These are phyloP conservation scores for Picea abies DNA, from an alignment of 83 land plant species.

Conservation along the genomic window DNA sequence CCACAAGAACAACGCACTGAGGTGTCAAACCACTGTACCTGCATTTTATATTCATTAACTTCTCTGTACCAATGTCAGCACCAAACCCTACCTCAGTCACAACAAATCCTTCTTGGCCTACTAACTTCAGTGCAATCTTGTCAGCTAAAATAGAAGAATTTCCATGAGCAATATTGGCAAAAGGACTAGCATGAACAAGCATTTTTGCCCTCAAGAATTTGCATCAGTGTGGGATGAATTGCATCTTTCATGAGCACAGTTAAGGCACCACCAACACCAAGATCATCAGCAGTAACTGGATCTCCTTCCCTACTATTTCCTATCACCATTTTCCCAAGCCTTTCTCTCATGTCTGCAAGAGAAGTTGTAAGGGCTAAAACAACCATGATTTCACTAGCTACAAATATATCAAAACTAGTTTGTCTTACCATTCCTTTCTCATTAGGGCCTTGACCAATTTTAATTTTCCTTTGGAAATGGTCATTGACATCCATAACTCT, in stretches of 20 bases:
- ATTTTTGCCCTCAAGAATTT: conserved; percentile 96
- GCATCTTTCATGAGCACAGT: conserved; percentile 99
- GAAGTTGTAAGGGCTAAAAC: conserved; percentile 98
- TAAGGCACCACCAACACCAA: conserved; percentile 94
- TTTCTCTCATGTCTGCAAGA: conserved; percentile 90
- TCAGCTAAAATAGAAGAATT: conserved; percentile 98
- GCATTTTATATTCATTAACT: too few relatives aligned
- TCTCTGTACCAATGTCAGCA: conserved; percentile 44
- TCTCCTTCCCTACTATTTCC: conserved; percentile 95
- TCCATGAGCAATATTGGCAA: conserved; percentile 99
- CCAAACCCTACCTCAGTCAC: conserved; percentile 99
- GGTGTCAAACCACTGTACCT: too few relatives aligned
- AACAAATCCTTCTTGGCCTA: conserved; percentile 94
- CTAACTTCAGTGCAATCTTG: conserved; percentile 94
- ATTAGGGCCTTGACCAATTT: conserved; percentile 95
- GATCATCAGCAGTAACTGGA: conserved; percentile 94
- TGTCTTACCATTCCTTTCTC: conserved; percentile 96
- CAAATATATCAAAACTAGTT: conserved; percentile 96
- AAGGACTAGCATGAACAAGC: conserved; percentile 98
- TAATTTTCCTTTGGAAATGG: conserved; percentile 52
- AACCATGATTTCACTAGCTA: conserved; percentile 99
- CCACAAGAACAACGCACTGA: too few relatives aligned
- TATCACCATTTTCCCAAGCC: conserved; percentile 94
- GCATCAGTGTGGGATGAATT: conserved; percentile 95
- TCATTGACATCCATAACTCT: too few relatives aligned